phyloP scores from a whole-genome alignment of 2,329 filamentous ascomycete species.

The Monosporascus sp. region DNA sequence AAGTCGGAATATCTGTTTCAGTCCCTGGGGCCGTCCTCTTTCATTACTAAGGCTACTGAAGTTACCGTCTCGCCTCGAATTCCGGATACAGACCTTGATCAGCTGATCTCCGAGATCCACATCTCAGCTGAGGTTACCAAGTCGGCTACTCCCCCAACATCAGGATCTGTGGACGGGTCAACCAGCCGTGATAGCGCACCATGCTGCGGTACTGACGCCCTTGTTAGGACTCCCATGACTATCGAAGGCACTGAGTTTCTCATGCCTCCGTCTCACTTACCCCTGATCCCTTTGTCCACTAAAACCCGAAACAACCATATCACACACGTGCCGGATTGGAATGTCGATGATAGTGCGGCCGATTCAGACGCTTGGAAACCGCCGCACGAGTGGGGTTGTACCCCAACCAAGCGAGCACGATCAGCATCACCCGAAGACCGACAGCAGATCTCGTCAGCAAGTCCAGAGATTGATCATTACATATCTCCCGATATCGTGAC shows the following conservation, averaged over 20 bases:
- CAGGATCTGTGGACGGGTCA: constrained; percentile 25
- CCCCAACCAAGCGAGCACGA: constrained; percentile 18
- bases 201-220: constrained; percentile 3
- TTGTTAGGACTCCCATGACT: constrained; percentile 5
- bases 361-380: constrained; percentile 40
- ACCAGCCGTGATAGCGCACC: constrained; percentile 5
- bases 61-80: constrained; percentile 29
- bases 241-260: constrained; percentile 19
- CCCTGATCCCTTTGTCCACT: constrained; percentile 17
- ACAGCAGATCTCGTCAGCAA: constrained; percentile 12
- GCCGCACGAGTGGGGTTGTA: constrained; percentile 37
- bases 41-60: constrained; percentile 35
- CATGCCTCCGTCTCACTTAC: constrained; percentile 12
- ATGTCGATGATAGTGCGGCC: constrained; percentile 21
- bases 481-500: constrained; percentile 27
- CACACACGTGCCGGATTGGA: constrained; percentile 19
- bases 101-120: constrained; percentile 30
- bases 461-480: constrained; percentile 14
- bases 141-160: constrained; percentile 21
- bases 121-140: constrained; percentile 28
- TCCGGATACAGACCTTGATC: constrained; percentile 27
- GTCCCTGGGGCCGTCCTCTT: constrained; percentile 35
- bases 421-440: constrained; percentile 14
- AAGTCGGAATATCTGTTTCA: constrained; percentile 31
- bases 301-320: constrained; percentile 9